Conservation (phyloP, 192 early-diverging fungal genomes). For the Coemansia sp. region DNA sequence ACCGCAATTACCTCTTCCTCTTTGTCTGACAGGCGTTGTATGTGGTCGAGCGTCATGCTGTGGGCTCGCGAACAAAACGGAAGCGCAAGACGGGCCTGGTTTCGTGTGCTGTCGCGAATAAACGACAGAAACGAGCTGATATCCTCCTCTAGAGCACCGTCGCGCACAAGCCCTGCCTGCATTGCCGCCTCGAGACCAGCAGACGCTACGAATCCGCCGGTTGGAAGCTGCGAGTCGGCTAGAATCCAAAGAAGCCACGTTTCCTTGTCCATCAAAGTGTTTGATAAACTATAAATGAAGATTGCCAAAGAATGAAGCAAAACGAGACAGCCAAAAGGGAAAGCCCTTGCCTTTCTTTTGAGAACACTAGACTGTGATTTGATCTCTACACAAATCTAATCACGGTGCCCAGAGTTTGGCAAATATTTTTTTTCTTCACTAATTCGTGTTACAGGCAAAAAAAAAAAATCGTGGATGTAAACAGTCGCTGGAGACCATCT, state of each 20-base stretch:
- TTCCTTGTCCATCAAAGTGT: slow-evolving; percentile 40
- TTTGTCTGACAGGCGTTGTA: slow-evolving; percentile 16
- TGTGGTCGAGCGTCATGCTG: slow-evolving; percentile 4
- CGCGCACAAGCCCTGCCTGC: slow-evolving; percentile 63
- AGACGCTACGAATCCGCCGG: slow-evolving; percentile 93
- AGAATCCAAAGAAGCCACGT: slow-evolving; percentile 82
- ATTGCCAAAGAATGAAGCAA: not conserved
- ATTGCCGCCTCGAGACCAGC: slow-evolving; percentile 83
- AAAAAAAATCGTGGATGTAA: too few species aligned
- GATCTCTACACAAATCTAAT: too few species aligned
- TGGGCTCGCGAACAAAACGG: slow-evolving; percentile 62
- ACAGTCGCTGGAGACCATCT: too few species aligned
- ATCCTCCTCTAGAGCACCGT: slow-evolving; percentile 21
- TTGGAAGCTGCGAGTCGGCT: slow-evolving; percentile 90
- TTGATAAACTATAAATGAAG: too few species aligned
- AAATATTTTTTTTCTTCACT: not conserved
- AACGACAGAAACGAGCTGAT: slow-evolving; percentile 47
- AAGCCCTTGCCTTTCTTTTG: too few species aligned
- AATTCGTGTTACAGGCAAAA: too few species aligned
- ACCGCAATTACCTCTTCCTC: not conserved
- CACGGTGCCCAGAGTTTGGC: too few species aligned
- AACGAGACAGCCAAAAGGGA: not conserved
- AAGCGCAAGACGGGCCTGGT: slow-evolving; percentile 67
- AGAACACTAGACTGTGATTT: too few species aligned
- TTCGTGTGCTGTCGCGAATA: slow-evolving; percentile 61